Conservation (phyloP, 345 rosid species). For the Noccaea caerulescens region DNA sequence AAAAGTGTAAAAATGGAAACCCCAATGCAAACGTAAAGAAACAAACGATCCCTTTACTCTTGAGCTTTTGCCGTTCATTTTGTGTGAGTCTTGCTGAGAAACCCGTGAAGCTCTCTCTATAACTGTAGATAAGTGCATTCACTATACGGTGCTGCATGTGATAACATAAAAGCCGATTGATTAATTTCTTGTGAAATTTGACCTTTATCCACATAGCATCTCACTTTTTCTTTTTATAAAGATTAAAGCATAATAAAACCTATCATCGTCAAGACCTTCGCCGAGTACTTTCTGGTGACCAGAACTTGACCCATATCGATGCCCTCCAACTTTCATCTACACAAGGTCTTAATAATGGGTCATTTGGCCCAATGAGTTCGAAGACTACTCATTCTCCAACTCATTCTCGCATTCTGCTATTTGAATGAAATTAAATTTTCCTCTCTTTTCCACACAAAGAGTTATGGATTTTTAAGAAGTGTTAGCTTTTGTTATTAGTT, state of each 20-base stretch:
- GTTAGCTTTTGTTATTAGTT: no score
- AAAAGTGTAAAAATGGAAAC: no score
- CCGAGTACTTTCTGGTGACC: constrained; percentile 36
- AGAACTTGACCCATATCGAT: constrained; percentile 33
- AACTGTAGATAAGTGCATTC: constrained; percentile 33
- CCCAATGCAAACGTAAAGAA: no score
- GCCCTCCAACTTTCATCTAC: constrained; percentile 37
- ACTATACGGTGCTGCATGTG: constrained; percentile 15
- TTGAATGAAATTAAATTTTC: background rate
- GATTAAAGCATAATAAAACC: constrained; percentile 17
- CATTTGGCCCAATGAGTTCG: constrained; percentile 7
- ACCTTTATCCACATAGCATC: no score
- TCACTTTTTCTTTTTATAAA: no score
- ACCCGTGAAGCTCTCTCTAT: constrained; percentile 38
- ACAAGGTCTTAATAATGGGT: constrained; percentile 19
- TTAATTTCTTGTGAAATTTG: no score
- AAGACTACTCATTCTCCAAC: background rate
- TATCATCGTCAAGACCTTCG: constrained; percentile 30
- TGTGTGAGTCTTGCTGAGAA: constrained; percentile 29
- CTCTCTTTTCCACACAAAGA: background rate
- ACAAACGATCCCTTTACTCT: constrained; percentile 6
- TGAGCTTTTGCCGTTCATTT: constrained; percentile 33
- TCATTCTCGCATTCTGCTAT: background rate
- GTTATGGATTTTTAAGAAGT: no score
- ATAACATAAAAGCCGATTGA: background rate